These are phyloP conservation scores for Morella rubra DNA, from an alignment of 306 rosid genomes.

Conservation along the genomic window DNA sequence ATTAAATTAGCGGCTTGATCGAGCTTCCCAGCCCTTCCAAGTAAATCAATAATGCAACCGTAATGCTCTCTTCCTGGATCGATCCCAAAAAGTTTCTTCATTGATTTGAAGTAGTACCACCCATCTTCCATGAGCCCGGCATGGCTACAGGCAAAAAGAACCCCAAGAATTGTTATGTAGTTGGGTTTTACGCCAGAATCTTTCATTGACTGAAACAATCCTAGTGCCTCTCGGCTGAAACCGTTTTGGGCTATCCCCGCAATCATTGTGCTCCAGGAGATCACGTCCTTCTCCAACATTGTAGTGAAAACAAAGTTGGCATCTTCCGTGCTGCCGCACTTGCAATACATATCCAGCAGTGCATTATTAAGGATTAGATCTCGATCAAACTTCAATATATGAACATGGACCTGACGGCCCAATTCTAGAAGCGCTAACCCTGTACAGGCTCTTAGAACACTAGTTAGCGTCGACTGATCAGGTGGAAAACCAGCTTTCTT, in stretches of 20 bases:
- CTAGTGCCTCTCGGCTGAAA: constrained; percentile 67
- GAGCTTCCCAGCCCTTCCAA: constrained; percentile 87
- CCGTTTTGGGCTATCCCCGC: constrained; percentile 90
- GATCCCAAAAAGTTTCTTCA: constrained; percentile 69
- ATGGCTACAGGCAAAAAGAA: constrained; percentile 91
- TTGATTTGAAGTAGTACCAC: constrained; percentile 63
- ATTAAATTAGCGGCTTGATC: constrained; percentile 66
- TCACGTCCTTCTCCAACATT: constrained; percentile 71
- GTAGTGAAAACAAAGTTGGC: constrained; percentile 56
- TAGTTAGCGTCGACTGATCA: constrained; percentile 68
- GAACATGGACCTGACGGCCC: constrained; percentile 78
- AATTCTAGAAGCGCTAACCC: constrained; percentile 67
- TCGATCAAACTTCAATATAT: constrained; percentile 64
- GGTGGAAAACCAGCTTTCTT: constrained; percentile 53
- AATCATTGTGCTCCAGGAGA: constrained; percentile 97
- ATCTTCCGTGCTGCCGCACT: constrained; percentile 80
- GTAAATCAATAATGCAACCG: constrained; percentile 87
- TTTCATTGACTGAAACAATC: constrained; percentile 69
- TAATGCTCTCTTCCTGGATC: constrained; percentile 81
- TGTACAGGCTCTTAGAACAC: constrained; percentile 81
- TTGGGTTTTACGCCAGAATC: constrained; percentile 62
- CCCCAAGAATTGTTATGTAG: constrained; percentile 76
- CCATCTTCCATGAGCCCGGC: constrained; percentile 82
- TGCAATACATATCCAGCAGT: constrained; percentile 87
- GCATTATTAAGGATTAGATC: constrained; percentile 85